Conservation (phyloP, 1,139 yeast genomes). For the Yamadazyma diddensiae region DNA sequence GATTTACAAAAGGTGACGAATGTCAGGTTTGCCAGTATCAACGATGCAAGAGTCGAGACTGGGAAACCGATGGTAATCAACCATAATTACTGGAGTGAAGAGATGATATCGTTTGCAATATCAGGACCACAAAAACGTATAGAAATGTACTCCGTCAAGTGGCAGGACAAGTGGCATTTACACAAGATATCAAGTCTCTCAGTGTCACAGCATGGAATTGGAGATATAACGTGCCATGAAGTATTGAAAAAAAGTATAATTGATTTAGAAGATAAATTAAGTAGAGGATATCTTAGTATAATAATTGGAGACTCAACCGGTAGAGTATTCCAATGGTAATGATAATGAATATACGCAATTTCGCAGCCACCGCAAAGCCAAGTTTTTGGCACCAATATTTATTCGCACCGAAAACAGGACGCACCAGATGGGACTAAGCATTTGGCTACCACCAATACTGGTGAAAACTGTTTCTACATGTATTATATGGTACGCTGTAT, state of each 20-base stretch:
- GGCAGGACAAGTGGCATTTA: conserved; percentile 22
- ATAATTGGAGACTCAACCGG: conserved; percentile 42
- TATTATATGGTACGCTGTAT: conserved; percentile 43
- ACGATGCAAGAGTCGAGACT: conserved; percentile 26
- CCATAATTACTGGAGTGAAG: conserved; percentile 42
- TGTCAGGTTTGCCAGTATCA: conserved; percentile 33
- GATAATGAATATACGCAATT: background rate
- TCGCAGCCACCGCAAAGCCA: no score
- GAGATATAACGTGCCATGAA: conserved; percentile 22
- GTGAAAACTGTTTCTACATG: conserved; percentile 31
- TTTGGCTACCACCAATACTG: conserved; percentile 29
- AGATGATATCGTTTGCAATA: conserved; percentile 20
- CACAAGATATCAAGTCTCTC: conserved; percentile 13
- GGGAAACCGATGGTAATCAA: conserved; percentile 21
- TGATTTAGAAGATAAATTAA: conserved; percentile 35
- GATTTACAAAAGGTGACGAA: conserved; percentile 19
- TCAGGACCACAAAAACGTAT: conserved; percentile 19
- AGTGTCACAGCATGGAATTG: conserved; percentile 6
- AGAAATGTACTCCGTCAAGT: conserved; percentile 27
- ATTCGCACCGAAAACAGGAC: no score
- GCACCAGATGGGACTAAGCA: conserved; percentile 6
- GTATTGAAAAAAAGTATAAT: conserved; percentile 30
- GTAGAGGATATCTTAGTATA: conserved; percentile 30
- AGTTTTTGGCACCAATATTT: no score
- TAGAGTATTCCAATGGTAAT: conserved; percentile 25